A percentile compares a stretch with the other conserved stretches of the same genome.
These are phyloP conservation scores for Apodospora peruviana DNA, from an alignment of 495 filamentous ascomycete genomes.

Conservation along the genomic window DNA sequence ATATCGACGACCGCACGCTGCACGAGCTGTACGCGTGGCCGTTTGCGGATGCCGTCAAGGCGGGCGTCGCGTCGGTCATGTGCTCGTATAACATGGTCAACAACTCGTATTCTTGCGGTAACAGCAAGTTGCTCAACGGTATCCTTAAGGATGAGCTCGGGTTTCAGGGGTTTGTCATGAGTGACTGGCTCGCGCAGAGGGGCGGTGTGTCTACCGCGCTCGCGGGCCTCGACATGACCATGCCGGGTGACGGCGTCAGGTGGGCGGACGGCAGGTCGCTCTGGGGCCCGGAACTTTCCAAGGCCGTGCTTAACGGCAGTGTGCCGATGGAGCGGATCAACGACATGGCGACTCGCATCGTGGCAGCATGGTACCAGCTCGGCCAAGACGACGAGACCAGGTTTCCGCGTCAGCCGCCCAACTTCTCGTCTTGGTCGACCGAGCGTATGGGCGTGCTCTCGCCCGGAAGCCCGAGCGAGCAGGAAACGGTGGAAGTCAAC, in stretches of 20 bases:
- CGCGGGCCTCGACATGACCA: constrained; percentile 87
- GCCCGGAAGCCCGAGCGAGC: constrained; percentile 52
- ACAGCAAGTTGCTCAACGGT: constrained; percentile 87
- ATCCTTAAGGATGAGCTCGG: constrained; percentile 92
- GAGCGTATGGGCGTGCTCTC: constrained; percentile 61
- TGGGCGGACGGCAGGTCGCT: constrained; percentile 76
- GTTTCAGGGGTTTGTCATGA: constrained; percentile 91
- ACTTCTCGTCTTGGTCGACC: constrained; percentile 88
- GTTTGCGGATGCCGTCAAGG: constrained; percentile 78
- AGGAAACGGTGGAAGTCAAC: constrained; percentile 62
- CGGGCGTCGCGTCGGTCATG: constrained; percentile 86
- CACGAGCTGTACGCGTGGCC: constrained; percentile 90
- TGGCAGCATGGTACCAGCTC: constrained; percentile 88
- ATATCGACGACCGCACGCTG: constrained; percentile 74
- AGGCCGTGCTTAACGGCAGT: constrained; percentile 73
- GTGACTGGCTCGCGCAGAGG: constrained; percentile 88
- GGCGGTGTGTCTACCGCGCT: constrained; percentile 74
- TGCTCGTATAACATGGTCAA: constrained; percentile 88
- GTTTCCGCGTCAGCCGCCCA: constrained; percentile 67
- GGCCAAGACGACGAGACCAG: constrained; percentile 68
- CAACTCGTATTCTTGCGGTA: constrained; percentile 84
- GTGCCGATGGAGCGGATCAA: constrained; percentile 78
- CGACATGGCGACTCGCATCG: constrained; percentile 90
- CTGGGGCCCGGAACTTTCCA: constrained; percentile 75
- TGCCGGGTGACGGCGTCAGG: constrained; percentile 82